These are phyloP conservation scores for Alternaria postmessia DNA, from an alignment of 2,329 filamentous ascomycete species.

Conservation along the genomic window DNA sequence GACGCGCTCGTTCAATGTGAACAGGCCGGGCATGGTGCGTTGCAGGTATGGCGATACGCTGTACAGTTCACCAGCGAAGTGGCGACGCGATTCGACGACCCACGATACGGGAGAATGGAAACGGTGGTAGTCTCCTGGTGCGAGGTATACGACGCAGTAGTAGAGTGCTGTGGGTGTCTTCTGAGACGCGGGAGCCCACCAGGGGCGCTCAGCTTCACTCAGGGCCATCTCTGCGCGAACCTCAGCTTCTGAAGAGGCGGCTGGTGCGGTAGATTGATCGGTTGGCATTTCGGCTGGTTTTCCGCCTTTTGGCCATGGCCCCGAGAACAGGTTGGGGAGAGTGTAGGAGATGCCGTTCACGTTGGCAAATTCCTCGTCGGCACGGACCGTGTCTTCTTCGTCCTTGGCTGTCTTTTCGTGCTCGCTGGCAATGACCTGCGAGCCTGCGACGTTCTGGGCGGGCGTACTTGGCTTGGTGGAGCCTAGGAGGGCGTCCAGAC, in stretches of 20 bases:
- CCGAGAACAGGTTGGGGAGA: constrained; percentile 85
- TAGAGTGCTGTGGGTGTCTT: constrained; percentile 73
- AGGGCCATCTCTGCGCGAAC: constrained; percentile 84
- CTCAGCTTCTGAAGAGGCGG: constrained; percentile 77
- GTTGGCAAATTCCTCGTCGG: constrained; percentile 90
- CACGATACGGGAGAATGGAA: constrained; percentile 96
- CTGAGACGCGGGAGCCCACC: constrained; percentile 55
- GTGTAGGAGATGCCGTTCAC: constrained; percentile 97
- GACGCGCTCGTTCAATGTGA: constrained; percentile 95
- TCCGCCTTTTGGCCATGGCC: constrained; percentile 58
- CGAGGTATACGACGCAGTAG: constrained; percentile 94
- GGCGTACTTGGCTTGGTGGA: constrained; percentile 54
- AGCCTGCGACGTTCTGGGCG: constrained; percentile 45
- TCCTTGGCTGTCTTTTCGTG: constrained; percentile 45
- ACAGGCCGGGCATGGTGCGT: constrained; percentile 88
- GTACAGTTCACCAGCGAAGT: constrained; percentile 96
- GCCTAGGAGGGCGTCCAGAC: constrained; percentile 88
- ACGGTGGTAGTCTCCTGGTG: constrained; percentile 96
- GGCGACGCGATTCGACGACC: constrained; percentile 93
- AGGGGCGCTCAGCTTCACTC: constrained; percentile 64
- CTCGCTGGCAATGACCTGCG: constrained; percentile 31
- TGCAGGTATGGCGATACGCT: constrained; percentile 95
- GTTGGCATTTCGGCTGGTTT: constrained; percentile 62
- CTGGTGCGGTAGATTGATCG: constrained; percentile 76
- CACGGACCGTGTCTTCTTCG: constrained; percentile 71